Base-by-base conservation (phyloP, 306 rosid genomes). In the Leucaena leucocephala region DNA sequence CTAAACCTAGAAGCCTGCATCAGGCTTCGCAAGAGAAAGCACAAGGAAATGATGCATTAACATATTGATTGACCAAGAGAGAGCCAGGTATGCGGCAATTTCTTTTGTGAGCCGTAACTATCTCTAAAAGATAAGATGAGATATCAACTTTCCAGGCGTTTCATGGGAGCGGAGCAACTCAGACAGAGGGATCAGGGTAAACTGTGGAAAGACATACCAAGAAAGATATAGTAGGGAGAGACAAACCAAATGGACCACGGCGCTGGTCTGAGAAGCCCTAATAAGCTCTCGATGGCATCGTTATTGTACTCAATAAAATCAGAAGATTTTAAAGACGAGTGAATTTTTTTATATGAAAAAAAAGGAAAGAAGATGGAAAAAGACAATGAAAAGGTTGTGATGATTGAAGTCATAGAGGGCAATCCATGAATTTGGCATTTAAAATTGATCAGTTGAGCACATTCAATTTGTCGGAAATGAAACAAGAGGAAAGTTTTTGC, bases 381-480 rank as follows among this genome's bases (percentile, higher is more conserved):
- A 35, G n/a, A 63, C 21, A 63, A 63, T 5, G 17, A 35, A 67
- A 66, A 67, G 5, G 4, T 42, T 67, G 50, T 42, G n/a, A 67
- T n/a, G 34, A 40, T 66, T 39, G 17, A 66, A 43, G 8, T 39
- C n/a, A 16, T 16, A 66, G 11, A 39, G 71, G 71, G 49, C 14
- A 66, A 66, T 8, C 40, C 13, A 64, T 7, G 33, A 11, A 39
- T 17, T 38, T 66, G 48, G 4, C 72, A 9, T 8, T 8, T 67
- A 19, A 67, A 40, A 67, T 67, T 42, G 52, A 42, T 40, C 52
- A 67, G 52, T 10, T 5, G 52, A 19, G 72, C 36, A 42, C 35
- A 67, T 67, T 40, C 27, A 67, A n/a, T 67, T 67, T n/a, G 72
- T 19, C 35, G 52, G 52, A 67, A 40, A 67, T 11, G 72, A 42